Percentiles rank a stretch among this genome's conserved stretches.
phyloP scores from a whole-genome alignment of 805 yeast genomes.

The Maudiozyma saulgeensis region DNA sequence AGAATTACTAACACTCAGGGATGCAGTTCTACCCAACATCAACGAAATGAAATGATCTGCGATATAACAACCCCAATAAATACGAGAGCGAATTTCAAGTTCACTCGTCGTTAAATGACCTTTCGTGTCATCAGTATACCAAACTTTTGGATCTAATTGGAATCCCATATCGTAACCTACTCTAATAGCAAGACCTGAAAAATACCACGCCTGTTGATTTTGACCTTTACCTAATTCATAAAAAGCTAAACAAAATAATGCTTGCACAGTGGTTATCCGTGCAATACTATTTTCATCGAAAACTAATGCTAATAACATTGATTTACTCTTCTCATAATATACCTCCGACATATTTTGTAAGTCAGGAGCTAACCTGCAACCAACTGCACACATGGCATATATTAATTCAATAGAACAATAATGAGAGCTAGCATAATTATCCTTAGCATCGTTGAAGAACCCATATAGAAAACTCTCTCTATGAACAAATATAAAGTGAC shows the following conservation, averaged over 20 bases:
- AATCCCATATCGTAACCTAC: constrained; percentile 60
- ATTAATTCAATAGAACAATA: constrained; percentile 49
- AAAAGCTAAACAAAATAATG: constrained; percentile 47
- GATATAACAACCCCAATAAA: constrained; percentile 58
- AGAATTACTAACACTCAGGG: constrained; percentile 46
- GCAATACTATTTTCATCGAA: constrained; percentile 32
- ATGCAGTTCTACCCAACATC: constrained; percentile 49
- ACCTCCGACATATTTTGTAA: constrained; percentile 33
- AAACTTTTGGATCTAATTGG: constrained; percentile 51
- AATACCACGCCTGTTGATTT: constrained; percentile 53
- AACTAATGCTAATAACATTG: constrained; percentile 31
- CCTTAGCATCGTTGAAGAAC: constrained; percentile 46
- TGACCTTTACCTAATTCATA: constrained; percentile 54
- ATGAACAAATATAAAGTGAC: constrained; percentile 51
- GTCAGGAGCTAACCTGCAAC: constrained; percentile 40
- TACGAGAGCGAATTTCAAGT: constrained; percentile 46
- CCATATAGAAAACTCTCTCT: constrained; percentile 54
- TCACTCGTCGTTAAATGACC: constrained; percentile 39
- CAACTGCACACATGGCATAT: constrained; percentile 49
- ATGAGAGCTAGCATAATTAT: constrained; percentile 31
- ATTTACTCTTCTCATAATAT: constrained; percentile 41
- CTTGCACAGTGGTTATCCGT: constrained; percentile 47
- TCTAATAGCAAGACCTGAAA: constrained; percentile 51
- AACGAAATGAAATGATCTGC: constrained; percentile 57
- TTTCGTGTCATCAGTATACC: constrained; percentile 36